phyloP scores from a whole-genome alignment of 2,329 filamentous ascomycete species.

The Phaeosphaeria sp. region DNA sequence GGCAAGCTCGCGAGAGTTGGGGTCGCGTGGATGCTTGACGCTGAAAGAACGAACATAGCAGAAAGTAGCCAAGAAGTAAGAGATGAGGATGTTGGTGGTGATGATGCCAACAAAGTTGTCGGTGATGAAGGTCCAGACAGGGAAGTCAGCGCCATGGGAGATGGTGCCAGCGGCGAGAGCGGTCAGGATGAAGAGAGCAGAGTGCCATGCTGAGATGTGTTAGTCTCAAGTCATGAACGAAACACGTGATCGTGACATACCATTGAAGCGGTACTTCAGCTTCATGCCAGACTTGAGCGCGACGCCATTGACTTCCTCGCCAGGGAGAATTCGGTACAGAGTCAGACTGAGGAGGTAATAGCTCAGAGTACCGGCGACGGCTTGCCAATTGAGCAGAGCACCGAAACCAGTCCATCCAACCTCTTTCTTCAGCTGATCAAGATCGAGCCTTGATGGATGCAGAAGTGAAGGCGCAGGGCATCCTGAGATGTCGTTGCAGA shows the following conservation, averaged over 20 bases:
- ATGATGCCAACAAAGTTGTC: conserved; percentile 89
- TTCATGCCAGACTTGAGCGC: conserved; percentile 73
- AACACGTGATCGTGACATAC: conserved; percentile 39
- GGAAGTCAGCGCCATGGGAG: conserved; percentile 79
- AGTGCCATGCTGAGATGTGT: conserved; percentile 68
- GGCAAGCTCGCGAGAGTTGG: conserved; percentile 77
- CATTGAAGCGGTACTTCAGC: conserved; percentile 79
- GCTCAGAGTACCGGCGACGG: conserved; percentile 72
- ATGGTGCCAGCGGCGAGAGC: conserved; percentile 76
- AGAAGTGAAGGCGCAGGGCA: conserved; percentile 87
- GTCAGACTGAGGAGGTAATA: conserved; percentile 81
- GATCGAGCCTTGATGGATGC: conserved; percentile 72
- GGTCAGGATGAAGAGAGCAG: conserved; percentile 76
- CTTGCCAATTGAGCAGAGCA: conserved; percentile 74
- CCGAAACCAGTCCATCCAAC: conserved; percentile 82
- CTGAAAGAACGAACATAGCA: conserved; percentile 84
- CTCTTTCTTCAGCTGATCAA: conserved; percentile 77
- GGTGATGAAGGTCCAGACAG: conserved; percentile 90
- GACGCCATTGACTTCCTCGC: conserved; percentile 72
- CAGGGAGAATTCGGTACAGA: conserved; percentile 79
- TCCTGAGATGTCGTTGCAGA: conserved; percentile 91
- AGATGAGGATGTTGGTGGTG: conserved; percentile 80
- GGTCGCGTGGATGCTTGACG: conserved; percentile 74
- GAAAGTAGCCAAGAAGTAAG: conserved; percentile 74
- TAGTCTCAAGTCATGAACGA: conserved; percentile 11